Percentiles rank a stretch among this genome's conserved stretches.
Conservation (phyloP, 495 filamentous ascomycete genomes). For the Xanthoparmelia taractica region DNA sequence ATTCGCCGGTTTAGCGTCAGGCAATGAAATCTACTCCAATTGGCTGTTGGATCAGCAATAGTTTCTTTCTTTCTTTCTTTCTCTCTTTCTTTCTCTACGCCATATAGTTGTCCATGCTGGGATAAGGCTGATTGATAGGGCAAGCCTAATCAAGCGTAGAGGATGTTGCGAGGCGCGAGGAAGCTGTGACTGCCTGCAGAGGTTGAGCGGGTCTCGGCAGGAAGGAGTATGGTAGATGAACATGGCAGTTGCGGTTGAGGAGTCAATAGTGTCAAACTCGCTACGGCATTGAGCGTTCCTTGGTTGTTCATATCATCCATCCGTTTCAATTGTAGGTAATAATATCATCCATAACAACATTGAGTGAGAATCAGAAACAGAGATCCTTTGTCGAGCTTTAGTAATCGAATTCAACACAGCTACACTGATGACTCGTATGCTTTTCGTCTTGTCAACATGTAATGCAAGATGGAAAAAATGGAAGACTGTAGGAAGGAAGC, state of each 20-base stretch:
- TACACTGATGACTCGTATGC: too few relatives aligned
- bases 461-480: too few relatives aligned
- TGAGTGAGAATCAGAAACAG: not conserved
- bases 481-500: too few relatives aligned
- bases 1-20: not conserved
- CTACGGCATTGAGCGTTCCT: not conserved
- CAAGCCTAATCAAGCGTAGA: not conserved
- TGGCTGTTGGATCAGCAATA: not conserved
- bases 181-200: not conserved
- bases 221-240: not conserved
- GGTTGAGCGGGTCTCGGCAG: not conserved
- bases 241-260: not conserved
- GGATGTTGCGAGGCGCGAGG: not conserved
- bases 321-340: not conserved
- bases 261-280: too few relatives aligned
- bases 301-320: not conserved
- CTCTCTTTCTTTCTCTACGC: too few relatives aligned
- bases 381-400: too few relatives aligned
- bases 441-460: too few relatives aligned
- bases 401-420: too few relatives aligned
- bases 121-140: not conserved
- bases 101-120: not conserved
- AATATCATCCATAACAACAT: not conserved
- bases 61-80: too few relatives aligned
- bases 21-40: not conserved